Percentiles rank a stretch among this genome's conserved stretches.
These are phyloP conservation scores for Rhododendron williamsianum DNA, from an alignment of 148 eudicot genomes.

Conservation along the genomic window DNA sequence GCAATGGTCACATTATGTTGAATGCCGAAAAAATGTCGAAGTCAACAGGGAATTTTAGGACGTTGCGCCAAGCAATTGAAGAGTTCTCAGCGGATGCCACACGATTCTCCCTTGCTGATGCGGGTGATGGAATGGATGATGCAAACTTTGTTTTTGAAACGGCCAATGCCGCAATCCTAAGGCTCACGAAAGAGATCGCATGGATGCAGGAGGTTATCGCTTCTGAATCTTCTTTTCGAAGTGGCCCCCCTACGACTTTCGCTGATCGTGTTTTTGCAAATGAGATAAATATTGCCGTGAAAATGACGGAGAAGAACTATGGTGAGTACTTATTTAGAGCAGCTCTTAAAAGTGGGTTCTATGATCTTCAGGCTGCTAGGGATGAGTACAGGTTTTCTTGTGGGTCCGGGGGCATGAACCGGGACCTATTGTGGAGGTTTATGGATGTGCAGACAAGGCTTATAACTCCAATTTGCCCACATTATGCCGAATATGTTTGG, in stretches of 20 bases:
- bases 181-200: constrained; percentile 74
- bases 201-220: constrained; percentile 87
- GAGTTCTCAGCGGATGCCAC: constrained; percentile 91
- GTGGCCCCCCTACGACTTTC: constrained; percentile 49
- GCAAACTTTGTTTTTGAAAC: constrained; percentile 94
- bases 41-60: constrained; percentile 86
- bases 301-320: constrained; percentile 62
- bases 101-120: constrained; percentile 83
- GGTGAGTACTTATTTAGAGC: constrained; percentile 62
- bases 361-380: constrained; percentile 81
- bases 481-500: constrained; percentile 81
- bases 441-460: constrained; percentile 89
- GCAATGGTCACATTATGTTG: constrained; percentile 86
- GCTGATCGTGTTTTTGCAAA: constrained; percentile 83
- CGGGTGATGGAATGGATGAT: constrained; percentile 96
- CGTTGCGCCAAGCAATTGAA: constrained; percentile 64
- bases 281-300: constrained; percentile 70
- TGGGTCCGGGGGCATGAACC: constrained; percentile 71
- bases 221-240: constrained; percentile 52
- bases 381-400: constrained; percentile 84
- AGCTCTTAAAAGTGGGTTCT: constrained; percentile 81
- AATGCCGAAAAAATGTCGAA: constrained; percentile 97
- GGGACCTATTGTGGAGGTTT: constrained; percentile 55
- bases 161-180: constrained; percentile 83
- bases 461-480: constrained; percentile 84